A percentile compares a stretch with the other conserved stretches of the same genome.
These are phyloP conservation scores for Dictyostelium discoideum DNA, from an alignment of 78 protist species.

Conservation along the genomic window DNA sequence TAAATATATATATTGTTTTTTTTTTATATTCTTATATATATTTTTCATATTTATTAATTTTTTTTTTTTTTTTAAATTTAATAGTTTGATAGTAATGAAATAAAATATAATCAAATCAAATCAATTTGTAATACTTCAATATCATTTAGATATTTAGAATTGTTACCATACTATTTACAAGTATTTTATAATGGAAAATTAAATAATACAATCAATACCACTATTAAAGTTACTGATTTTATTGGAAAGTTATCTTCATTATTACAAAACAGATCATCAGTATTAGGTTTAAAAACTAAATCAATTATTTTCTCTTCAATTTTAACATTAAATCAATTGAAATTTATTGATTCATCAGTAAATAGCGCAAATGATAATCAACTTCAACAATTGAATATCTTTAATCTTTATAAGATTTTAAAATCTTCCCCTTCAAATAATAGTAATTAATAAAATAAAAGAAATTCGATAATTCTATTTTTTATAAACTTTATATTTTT, in stretches of 20 bases:
- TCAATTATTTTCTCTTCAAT: not conserved
- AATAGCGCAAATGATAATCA: not conserved
- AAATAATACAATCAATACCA: no score
- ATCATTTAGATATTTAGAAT: not conserved
- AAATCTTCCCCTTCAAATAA: not conserved
- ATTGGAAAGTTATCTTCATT: not conserved
- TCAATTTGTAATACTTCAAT: not conserved
- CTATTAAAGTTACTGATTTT: not conserved
- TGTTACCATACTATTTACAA: constrained; percentile 27
- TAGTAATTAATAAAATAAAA: not conserved
- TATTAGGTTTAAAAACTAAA: not conserved
- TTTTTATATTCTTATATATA: no score
- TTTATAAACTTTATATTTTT: no score
- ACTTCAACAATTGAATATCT: not conserved
- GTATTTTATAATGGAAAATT: not conserved
- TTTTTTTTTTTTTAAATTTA: not conserved
- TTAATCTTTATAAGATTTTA: not conserved
- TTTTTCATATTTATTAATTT: not conserved
- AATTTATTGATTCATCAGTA: not conserved
- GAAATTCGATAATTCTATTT: no score
- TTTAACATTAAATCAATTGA: not conserved
- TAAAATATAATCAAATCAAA: not conserved
- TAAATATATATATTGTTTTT: not conserved
- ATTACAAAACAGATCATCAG: constrained; percentile 5
- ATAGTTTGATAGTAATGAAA: not conserved